Conservation (phyloP, 1,284 basidiomycete genomes). For the Pyrrhoderma lamaoense region DNA sequence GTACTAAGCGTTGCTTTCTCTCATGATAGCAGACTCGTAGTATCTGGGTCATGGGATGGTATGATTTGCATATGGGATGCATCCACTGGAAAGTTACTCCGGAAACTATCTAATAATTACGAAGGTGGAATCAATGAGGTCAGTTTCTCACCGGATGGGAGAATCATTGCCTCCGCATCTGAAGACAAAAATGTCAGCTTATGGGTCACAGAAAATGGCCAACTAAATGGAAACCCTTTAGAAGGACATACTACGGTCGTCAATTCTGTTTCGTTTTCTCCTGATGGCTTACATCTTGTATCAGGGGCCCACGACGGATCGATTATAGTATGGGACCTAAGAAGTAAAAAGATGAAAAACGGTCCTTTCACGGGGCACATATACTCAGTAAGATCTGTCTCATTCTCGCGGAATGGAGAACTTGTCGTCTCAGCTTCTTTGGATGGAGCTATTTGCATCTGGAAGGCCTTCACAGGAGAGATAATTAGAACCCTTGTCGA, state of each 20-base stretch:
- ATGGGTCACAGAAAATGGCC: conserved; percentile 2
- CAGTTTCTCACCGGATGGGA: conserved; percentile 6
- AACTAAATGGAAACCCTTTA: background rate
- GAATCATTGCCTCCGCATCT: conserved; percentile 2
- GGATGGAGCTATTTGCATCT: background rate
- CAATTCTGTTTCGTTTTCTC: background rate
- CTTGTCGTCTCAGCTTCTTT: background rate
- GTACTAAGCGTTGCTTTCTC: background rate
- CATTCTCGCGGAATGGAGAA: background rate
- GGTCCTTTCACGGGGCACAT: background rate
- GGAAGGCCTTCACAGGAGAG: background rate
- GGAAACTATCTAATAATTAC: too few relatives aligned
- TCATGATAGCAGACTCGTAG: background rate
- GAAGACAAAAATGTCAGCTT: background rate
- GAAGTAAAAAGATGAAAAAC: background rate
- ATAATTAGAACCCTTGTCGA: too few relatives aligned
- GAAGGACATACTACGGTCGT: background rate
- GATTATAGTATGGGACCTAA: background rate
- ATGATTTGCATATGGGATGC: background rate
- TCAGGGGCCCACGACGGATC: background rate
- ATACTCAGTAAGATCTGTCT: background rate
- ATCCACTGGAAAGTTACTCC: too few relatives aligned
- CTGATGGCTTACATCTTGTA: background rate
- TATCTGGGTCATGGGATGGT: background rate
- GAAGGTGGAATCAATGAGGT: background rate